These are phyloP conservation scores for Colletotrichum tabaci DNA, from an alignment of 2,329 filamentous ascomycete species.

Conservation along the genomic window DNA sequence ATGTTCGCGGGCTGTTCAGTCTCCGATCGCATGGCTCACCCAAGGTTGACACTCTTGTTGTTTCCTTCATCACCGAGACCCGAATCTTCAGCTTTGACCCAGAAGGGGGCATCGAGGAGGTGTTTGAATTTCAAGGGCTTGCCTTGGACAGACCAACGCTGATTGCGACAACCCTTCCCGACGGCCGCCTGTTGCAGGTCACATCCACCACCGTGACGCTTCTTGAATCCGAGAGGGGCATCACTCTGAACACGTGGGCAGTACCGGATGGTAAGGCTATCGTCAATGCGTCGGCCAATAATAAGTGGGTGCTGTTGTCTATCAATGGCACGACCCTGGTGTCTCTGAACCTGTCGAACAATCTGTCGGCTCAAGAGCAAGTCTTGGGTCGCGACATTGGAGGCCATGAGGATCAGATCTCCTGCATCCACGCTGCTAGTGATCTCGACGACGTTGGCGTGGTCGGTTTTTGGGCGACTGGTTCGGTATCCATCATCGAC, in stretches of 20 bases:
- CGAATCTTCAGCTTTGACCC: conserved; percentile 83
- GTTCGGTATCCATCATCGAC: conserved; percentile 81
- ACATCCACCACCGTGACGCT: conserved; percentile 32
- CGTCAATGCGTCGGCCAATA: conserved; percentile 83
- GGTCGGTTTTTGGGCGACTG: conserved; percentile 90
- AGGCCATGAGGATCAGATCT: conserved; percentile 76
- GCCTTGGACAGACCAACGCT: conserved; percentile 80
- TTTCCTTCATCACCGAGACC: conserved; percentile 88
- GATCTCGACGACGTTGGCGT: conserved; percentile 78
- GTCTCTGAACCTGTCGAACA: conserved; percentile 74
- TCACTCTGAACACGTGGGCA: conserved; percentile 40
- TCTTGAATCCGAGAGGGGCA: conserved; percentile 40
- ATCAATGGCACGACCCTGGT: conserved; percentile 81
- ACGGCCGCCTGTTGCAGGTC: conserved; percentile 37
- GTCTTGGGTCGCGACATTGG: conserved; percentile 67
- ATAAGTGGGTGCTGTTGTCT: conserved; percentile 79
- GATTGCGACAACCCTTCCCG: conserved; percentile 71
- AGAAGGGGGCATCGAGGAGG: conserved; percentile 87
- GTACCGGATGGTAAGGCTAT: conserved; percentile 68
- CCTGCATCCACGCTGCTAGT: conserved; percentile 84
- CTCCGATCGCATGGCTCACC: conserved; percentile 66
- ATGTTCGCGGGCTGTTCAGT: conserved; percentile 81
- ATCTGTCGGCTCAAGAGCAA: conserved; percentile 72
- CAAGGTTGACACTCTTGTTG: conserved; percentile 79
- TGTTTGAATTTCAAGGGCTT: conserved; percentile 82